Evolutionary conservation across 2,329 filamentous ascomycete species (phyloP).

Genomic region (Exophiala aquamarina): DNA sequence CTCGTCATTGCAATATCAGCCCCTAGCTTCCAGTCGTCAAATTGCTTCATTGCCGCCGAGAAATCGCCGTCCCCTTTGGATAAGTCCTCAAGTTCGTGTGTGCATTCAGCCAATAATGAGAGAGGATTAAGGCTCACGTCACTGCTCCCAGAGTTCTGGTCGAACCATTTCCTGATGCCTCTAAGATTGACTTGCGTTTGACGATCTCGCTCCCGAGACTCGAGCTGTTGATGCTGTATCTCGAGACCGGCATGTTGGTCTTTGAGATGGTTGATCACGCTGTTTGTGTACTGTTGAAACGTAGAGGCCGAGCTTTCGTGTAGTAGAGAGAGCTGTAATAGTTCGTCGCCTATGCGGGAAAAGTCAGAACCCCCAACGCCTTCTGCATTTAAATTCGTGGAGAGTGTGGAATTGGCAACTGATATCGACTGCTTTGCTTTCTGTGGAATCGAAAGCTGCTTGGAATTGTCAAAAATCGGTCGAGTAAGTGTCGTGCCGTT

Average conservation of each 20-base stretch:
- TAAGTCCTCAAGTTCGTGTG: slow-evolving; percentile 9
- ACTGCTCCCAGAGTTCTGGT: not conserved
- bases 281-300: slow-evolving; percentile 15
- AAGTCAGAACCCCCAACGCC: slow-evolving; percentile 32
- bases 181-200: slow-evolving; percentile 36
- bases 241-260: slow-evolving; percentile 26
- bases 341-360: slow-evolving; percentile 40
- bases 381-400: not conserved
- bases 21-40: slow-evolving; percentile 13
- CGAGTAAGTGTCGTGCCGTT: slow-evolving; percentile 14
- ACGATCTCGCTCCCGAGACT: slow-evolving; percentile 36
- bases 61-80: slow-evolving; percentile 9
- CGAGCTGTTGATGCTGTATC: slow-evolving; percentile 33
- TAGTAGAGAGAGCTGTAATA: slow-evolving; percentile 44
- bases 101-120: slow-evolving; percentile 11
- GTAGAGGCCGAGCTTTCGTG: slow-evolving; percentile 27
- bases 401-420: slow-evolving; percentile 30
- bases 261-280: slow-evolving; percentile 11
- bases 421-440: slow-evolving; percentile 32
- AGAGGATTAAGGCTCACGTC: not conserved
- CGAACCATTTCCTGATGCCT: slow-evolving; percentile 4
- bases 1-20: slow-evolving; percentile 5
- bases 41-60: slow-evolving; percentile 9
- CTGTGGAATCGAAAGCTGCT: slow-evolving; percentile 41
- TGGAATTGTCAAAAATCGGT: slow-evolving; percentile 37